Conservation (phyloP, 352 stramenopile species). For the Aphanomyces invadans region DNA sequence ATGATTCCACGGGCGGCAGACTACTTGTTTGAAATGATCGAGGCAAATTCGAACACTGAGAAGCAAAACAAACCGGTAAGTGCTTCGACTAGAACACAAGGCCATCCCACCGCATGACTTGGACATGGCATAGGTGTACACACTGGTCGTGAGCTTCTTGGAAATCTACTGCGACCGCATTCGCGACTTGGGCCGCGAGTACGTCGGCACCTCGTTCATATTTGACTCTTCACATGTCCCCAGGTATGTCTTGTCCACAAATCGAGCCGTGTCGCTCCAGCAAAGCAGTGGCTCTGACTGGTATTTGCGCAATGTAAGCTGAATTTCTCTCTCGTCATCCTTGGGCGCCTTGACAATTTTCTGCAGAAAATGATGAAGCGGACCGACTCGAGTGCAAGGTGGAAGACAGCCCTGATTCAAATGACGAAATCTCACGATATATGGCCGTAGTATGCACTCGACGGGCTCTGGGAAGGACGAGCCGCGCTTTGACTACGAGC, state of each 20-base stretch:
- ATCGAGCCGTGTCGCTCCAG: constrained; percentile 57
- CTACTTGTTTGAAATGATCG: constrained; percentile 82
- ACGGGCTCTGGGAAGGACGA: constrained; percentile 46
- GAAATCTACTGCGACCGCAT: constrained; percentile 93
- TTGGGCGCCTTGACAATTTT: no score
- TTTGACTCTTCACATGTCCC: background rate
- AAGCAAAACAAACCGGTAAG: constrained; percentile 36
- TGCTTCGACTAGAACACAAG: background rate
- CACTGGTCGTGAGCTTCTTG: constrained; percentile 84
- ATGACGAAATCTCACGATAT: background rate
- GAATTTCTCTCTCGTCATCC: background rate
- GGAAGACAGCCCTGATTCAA: constrained; percentile 9
- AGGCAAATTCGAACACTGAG: constrained; percentile 36
- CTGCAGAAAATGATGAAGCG: constrained; percentile 52
- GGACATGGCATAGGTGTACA: constrained; percentile 68
- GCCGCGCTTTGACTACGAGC: constrained; percentile 71
- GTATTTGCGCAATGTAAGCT: constrained; percentile 64
- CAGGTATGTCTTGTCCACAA: constrained; percentile 69
- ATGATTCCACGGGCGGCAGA: constrained; percentile 86
- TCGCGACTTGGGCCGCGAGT: constrained; percentile 85
- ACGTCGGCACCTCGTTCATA: constrained; percentile 25
- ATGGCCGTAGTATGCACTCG: constrained; percentile 45
- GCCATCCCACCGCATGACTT: no score
- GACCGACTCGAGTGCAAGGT: constrained; percentile 58
- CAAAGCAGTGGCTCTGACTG: constrained; percentile 73